phyloP scores from a whole-genome alignment of 2,329 filamentous ascomycete genomes.

The Cyphellophora attinorum region DNA sequence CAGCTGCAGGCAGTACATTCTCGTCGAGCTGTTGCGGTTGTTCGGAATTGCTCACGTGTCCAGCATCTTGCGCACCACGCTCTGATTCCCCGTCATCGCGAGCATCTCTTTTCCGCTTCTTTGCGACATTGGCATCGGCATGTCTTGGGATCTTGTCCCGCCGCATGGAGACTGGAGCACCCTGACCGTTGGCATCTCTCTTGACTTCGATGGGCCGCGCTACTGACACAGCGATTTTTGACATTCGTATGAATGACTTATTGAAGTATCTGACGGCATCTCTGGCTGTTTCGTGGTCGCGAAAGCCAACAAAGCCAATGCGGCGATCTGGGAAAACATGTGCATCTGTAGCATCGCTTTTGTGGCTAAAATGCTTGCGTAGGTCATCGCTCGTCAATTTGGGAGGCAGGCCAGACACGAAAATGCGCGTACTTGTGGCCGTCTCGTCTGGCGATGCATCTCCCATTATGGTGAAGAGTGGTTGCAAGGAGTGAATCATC shows the following conservation, averaged over 20 bases:
- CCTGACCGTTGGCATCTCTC: slow-evolving; percentile 10
- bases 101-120: slow-evolving; percentile 6
- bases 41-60: not conserved
- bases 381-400: slow-evolving; percentile 77
- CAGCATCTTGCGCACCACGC: no score
- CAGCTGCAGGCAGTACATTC: not conserved
- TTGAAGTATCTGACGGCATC: slow-evolving; percentile 92
- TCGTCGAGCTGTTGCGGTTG: no score
- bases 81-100: slow-evolving; percentile 8
- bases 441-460: not conserved
- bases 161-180: slow-evolving; percentile 13
- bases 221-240: slow-evolving; percentile 80
- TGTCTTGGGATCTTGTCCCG: slow-evolving; percentile 1
- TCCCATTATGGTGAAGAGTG: not conserved
- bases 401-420: slow-evolving; percentile 67
- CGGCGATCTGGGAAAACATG: slow-evolving; percentile 82
- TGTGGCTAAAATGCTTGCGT: slow-evolving; percentile 75
- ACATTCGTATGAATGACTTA: slow-evolving; percentile 90
- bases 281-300: slow-evolving; percentile 66
- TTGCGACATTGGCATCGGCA: not conserved
- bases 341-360: slow-evolving; percentile 73
- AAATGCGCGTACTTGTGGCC: slow-evolving; percentile 51
- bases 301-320: slow-evolving; percentile 94
- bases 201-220: slow-evolving; percentile 60
- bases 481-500: not conserved